Conservation (phyloP, 225 moss, liverwort and hornwort genomes). For the Asterella californica region DNA sequence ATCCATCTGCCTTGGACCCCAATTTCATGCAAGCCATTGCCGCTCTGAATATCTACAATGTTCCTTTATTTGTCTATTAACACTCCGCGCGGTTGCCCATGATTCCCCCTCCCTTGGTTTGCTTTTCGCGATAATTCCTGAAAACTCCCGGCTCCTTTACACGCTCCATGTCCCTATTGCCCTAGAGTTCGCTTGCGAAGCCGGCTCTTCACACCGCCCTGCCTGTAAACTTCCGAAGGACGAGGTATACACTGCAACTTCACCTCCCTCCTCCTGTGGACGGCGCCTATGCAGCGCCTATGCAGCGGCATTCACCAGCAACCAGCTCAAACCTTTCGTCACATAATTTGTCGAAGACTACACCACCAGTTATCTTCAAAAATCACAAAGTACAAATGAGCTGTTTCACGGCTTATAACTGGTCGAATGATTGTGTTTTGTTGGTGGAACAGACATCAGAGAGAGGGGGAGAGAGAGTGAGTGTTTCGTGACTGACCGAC, state of each 20-base stretch:
- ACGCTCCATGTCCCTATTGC: constrained; percentile 29
- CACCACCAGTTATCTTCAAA: not conserved
- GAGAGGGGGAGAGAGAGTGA: constrained; percentile 5
- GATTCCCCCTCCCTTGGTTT: constrained; percentile 11
- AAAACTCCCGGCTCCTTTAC: constrained; percentile 22
- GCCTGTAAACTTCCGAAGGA: no score
- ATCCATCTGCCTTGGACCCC: constrained; percentile 56
- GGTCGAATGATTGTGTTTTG: not conserved
- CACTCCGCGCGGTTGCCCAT: not conserved
- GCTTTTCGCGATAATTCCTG: not conserved
- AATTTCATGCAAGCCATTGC: constrained; percentile 56
- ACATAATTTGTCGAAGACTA: not conserved
- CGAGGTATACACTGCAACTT: not conserved
- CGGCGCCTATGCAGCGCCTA: not conserved
- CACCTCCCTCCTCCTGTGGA: not conserved
- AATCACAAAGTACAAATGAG: not conserved
- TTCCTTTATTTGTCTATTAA: not conserved
- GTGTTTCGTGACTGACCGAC: not conserved
- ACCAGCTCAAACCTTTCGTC: not conserved
- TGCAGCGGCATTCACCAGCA: not conserved
- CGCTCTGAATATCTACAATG: not conserved
- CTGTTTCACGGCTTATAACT: not conserved
- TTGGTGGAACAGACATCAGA: not conserved
- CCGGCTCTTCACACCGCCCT: no score
- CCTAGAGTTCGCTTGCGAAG: constrained; percentile 7